These are phyloP conservation scores for Citrus mangshanensis DNA, from an alignment of 345 rosid genomes.

Conservation along the genomic window DNA sequence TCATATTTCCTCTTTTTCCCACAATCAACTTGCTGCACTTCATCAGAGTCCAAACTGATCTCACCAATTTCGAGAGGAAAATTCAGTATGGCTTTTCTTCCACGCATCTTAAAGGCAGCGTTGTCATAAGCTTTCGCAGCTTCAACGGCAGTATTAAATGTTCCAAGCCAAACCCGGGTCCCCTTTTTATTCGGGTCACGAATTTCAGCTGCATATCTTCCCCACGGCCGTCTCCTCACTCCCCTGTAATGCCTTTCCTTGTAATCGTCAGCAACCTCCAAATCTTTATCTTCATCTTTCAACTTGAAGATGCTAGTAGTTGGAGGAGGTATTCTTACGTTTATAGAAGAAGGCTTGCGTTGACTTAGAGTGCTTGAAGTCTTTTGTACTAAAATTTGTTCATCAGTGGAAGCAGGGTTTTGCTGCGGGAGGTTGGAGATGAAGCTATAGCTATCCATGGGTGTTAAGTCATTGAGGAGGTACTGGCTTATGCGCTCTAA, in stretches of 20 bases:
- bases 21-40: slow-evolving; percentile 12
- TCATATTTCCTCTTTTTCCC: slow-evolving; percentile 39
- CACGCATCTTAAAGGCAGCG: slow-evolving; percentile 77
- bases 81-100: slow-evolving; percentile 84
- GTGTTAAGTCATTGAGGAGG: slow-evolving; percentile 51
- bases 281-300: background rate
- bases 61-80: slow-evolving; percentile 73
- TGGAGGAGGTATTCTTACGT: slow-evolving; percentile 40
- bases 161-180: slow-evolving; percentile 65
- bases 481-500: slow-evolving; percentile 62
- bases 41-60: slow-evolving; percentile 12
- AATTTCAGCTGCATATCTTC: slow-evolving; percentile 86
- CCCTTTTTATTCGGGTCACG: slow-evolving; percentile 90
- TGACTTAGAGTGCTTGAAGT: slow-evolving; percentile 48
- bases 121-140: slow-evolving; percentile 84
- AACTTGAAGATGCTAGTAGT: background rate
- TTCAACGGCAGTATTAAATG: slow-evolving; percentile 68
- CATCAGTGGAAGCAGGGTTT: background rate
- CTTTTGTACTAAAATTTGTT: background rate
- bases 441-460: slow-evolving; percentile 31
- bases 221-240: slow-evolving; percentile 87
- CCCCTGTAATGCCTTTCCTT: slow-evolving; percentile 74
- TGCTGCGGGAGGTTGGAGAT: slow-evolving; percentile 18
- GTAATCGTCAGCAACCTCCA: background rate
- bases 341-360: slow-evolving; percentile 57